phyloP scores from a whole-genome alignment of 495 filamentous ascomycete genomes.

The Podospora fimiseda region DNA sequence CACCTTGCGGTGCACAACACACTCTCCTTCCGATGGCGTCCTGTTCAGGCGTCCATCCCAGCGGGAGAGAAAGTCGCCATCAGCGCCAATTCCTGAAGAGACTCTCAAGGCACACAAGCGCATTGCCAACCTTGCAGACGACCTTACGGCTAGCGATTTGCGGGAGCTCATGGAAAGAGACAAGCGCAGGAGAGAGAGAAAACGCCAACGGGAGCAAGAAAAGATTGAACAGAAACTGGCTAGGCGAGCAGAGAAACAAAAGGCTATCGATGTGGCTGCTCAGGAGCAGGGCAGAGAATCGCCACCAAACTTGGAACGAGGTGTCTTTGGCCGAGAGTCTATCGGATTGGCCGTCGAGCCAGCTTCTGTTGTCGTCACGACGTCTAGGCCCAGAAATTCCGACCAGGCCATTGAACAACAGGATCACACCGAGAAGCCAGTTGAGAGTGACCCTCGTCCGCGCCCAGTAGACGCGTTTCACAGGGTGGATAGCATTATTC shows the following conservation, averaged over 20 bases:
- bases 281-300: constrained; percentile 39
- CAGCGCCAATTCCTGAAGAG: constrained; percentile 54
- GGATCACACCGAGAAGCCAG: constrained; percentile 9
- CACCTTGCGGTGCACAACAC: constrained; percentile 64
- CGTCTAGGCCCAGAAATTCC: constrained; percentile 36
- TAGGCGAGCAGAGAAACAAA: constrained; percentile 63
- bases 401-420: constrained; percentile 19
- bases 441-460: constrained; percentile 9
- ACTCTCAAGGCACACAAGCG: constrained; percentile 60
- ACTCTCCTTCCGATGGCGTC: constrained; percentile 30
- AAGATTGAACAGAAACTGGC: constrained; percentile 61
- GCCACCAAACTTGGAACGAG: constrained; percentile 49
- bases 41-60: constrained; percentile 34
- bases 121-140: constrained; percentile 75
- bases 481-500: constrained; percentile 27
- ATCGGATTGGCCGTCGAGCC: constrained; percentile 37
- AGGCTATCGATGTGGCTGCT: constrained; percentile 33
- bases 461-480: constrained; percentile 31
- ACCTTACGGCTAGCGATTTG: constrained; percentile 69
- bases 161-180: constrained; percentile 83
- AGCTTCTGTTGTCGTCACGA: constrained; percentile 41
- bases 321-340: constrained; percentile 48
- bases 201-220: constrained; percentile 64
- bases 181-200: constrained; percentile 66
- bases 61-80: constrained; percentile 31